Base-by-base conservation (phyloP, 257 asterid species). In the Petrea volubilis region DNA sequence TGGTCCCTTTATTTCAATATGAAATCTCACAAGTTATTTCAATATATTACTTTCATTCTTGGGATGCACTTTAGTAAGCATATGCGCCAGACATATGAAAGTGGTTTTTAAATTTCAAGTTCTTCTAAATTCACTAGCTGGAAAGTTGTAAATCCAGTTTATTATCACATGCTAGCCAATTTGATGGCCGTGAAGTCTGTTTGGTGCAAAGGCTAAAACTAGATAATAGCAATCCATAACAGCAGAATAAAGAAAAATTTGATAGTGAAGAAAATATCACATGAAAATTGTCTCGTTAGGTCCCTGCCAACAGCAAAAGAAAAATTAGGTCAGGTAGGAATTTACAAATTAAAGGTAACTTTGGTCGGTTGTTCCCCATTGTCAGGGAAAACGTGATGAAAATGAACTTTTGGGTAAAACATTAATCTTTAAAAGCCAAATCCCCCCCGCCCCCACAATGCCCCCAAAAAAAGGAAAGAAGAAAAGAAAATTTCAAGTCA, bases 151-250 rank as follows among this genome's bases (percentile, higher is more conserved):
- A 60, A 62, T 67, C 50, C 56, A 57, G 20, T 56, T 74, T 57
- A 52, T 65, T 3, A 66, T 38, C 53, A 29, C 25, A 21, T 29
- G 57, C 62, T 28, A 33, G 28, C 65, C 18, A 40, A 10, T 27
- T 47, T 47, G 57, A n/a, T 62, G 50, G 33, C 60, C 3, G 34
- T 15, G 20, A 29, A n/a, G 5, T 18, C 18, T 11, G 58, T 8
- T n/a, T 40, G 49, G 51, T 21, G 49, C 56, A 38, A 40, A 46
- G 29, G 71, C 43, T 58, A 41, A 24, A 38, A 66, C 66, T 27
- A 65, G 25, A 49, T 36, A 15, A 51, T 24, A 60, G 49, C 18
- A 49, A 27, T 14, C 27, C 67, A 34, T 44, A 25, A 23, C 5
- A 14, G 15, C 33, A 33, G 12, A 18, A 52, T 29, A 55, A 15